Conservation (phyloP, 1,284 basidiomycete genomes). For the Meira nashicola region DNA sequence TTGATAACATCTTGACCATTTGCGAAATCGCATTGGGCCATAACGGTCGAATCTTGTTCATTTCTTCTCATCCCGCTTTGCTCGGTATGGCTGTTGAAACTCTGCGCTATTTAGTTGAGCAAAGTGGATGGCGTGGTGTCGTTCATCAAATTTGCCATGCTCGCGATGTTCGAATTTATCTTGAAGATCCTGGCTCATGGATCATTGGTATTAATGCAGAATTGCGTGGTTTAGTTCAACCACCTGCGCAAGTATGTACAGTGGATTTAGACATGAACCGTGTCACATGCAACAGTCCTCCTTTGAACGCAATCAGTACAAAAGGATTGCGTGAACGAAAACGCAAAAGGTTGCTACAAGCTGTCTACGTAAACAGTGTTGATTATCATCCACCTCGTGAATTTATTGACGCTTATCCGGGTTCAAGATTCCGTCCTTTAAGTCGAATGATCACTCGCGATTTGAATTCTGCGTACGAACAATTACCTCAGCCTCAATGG, state of each 20-base stretch:
- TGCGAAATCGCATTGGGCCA: slow-evolving; percentile 93
- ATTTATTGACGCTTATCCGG: slow-evolving; percentile 91
- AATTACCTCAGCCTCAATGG: slow-evolving; percentile 80
- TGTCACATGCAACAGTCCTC: slow-evolving; percentile 72
- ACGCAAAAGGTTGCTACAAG: slow-evolving; percentile 62
- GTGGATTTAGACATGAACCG: slow-evolving; percentile 93
- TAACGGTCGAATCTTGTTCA: slow-evolving; percentile 82
- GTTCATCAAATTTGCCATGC: slow-evolving; percentile 61
- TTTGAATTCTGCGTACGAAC: slow-evolving; percentile 75
- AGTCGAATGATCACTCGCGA: slow-evolving; percentile 68
- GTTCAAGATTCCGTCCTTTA: slow-evolving; percentile 60
- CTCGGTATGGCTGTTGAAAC: slow-evolving; percentile 82
- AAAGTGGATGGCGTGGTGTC: slow-evolving; percentile 89
- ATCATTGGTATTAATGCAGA: slow-evolving; percentile 86
- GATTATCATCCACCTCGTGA: slow-evolving; percentile 58
- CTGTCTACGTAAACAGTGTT: slow-evolving; percentile 30
- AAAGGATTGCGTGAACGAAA: slow-evolving; percentile 80
- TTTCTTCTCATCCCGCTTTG: slow-evolving; percentile 83
- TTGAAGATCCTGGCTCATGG: slow-evolving; percentile 69
- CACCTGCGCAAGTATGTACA: slow-evolving; percentile 72
- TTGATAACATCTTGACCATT: slow-evolving; percentile 87
- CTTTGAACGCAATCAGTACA: slow-evolving; percentile 70
- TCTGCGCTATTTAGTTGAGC: slow-evolving; percentile 83
- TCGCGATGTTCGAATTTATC: slow-evolving; percentile 78
- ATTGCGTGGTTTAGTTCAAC: slow-evolving; percentile 69